A percentile compares a stretch with the other conserved stretches of the same genome.
Evolutionary conservation across 2,329 filamentous ascomycete species (phyloP).

Genomic region (Xylariales sp.): DNA sequence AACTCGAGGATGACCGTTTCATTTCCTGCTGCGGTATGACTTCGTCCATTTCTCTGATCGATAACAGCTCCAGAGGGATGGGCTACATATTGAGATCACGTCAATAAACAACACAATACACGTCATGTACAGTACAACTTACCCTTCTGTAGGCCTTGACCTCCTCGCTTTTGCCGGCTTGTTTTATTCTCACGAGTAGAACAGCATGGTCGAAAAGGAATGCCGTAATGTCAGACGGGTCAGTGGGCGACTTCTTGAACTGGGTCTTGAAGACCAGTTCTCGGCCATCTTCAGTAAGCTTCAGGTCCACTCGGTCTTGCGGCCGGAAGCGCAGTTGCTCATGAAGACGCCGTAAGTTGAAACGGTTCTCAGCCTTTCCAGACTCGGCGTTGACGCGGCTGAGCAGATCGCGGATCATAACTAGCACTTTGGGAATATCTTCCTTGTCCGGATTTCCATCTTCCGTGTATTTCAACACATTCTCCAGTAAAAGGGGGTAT

Average conservation of each 20-base stretch:
- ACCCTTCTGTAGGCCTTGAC: constrained; percentile 85
- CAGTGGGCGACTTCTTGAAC: constrained; percentile 87
- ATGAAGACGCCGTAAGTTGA: constrained; percentile 89
- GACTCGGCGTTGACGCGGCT: constrained; percentile 89
- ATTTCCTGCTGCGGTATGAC: constrained; percentile 77
- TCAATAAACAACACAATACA: background rate
- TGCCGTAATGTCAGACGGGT: constrained; percentile 84
- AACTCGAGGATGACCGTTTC: constrained; percentile 83
- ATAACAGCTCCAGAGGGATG: constrained; percentile 86
- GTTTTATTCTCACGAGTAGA: constrained; percentile 84
- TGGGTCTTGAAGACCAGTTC: constrained; percentile 92
- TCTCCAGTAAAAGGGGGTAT: constrained; percentile 88
- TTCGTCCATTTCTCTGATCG: constrained; percentile 96
- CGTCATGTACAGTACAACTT: constrained; percentile 20
- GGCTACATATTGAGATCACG: constrained; percentile 45
- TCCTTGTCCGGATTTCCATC: constrained; percentile 85
- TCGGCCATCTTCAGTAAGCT: constrained; percentile 87
- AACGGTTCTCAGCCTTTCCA: constrained; percentile 95
- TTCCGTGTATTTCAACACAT: constrained; percentile 86
- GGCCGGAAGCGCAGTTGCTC: constrained; percentile 86
- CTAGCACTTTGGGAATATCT: constrained; percentile 86
- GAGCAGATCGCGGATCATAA: constrained; percentile 80
- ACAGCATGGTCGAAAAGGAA: constrained; percentile 97
- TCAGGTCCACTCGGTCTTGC: constrained; percentile 87
- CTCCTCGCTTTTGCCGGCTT: constrained; percentile 88